Conservation (phyloP, 306 rosid genomes). For the Gynostemma pentaphyllum region DNA sequence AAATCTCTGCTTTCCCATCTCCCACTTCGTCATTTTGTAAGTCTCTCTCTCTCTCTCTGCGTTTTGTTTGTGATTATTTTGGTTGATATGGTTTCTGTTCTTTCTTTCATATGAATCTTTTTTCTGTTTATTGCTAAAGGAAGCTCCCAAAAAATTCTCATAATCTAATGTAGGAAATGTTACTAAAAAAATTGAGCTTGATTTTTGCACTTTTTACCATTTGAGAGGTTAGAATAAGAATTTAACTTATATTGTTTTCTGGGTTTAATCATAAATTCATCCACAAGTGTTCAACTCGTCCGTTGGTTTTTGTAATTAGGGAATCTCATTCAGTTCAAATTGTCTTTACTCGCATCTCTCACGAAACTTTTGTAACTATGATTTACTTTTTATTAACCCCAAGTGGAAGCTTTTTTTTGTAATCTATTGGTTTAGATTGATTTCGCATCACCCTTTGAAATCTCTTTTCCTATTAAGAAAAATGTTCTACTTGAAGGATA, state of each 20-base stretch:
- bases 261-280: background rate
- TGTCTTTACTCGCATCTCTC: too few relatives aligned
- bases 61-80: background rate
- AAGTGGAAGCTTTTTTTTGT: too few relatives aligned
- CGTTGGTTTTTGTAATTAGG: too few relatives aligned
- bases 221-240: background rate
- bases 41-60: constrained; percentile 18
- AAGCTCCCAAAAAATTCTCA: background rate
- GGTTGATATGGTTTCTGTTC: background rate
- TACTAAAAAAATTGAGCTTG: background rate
- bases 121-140: background rate
- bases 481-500: constrained; percentile 10
- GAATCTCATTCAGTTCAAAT: too few relatives aligned
- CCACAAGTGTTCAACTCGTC: too few relatives aligned
- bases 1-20: constrained; percentile 19
- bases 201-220: background rate
- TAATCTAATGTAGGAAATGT: background rate
- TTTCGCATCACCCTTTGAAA: too few relatives aligned
- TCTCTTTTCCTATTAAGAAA: too few relatives aligned
- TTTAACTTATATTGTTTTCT: background rate
- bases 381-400: too few relatives aligned
- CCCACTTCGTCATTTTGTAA: constrained; percentile 36
- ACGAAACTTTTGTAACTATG: background rate
- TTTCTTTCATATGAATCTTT: background rate
- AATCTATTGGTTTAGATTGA: too few relatives aligned